phyloP scores from a whole-genome alignment of 2,329 filamentous ascomycete species.

The Ascochyta viciae-villosae region DNA sequence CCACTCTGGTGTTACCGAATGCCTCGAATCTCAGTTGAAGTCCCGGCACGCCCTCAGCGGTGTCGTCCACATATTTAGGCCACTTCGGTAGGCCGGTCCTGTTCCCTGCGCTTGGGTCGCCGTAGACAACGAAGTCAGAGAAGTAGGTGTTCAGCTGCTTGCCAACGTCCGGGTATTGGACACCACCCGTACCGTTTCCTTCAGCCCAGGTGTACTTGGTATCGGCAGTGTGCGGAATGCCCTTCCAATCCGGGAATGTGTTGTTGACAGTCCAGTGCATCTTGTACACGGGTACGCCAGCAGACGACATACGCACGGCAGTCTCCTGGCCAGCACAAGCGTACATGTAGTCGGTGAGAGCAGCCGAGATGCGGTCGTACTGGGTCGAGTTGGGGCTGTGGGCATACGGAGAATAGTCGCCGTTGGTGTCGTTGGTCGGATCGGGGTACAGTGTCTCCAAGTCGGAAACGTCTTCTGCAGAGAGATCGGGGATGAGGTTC shows the following conservation, averaged over 20 bases:
- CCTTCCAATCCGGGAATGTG: slow-evolving; percentile 28
- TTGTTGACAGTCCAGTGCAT: slow-evolving; percentile 31
- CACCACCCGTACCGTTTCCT: slow-evolving; percentile 55
- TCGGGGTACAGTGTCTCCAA: slow-evolving; percentile 37
- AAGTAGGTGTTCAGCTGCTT: slow-evolving; percentile 50
- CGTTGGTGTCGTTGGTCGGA: slow-evolving; percentile 22
- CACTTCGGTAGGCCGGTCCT: slow-evolving; percentile 41
- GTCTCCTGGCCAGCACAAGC: slow-evolving; percentile 57
- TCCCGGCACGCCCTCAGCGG: slow-evolving; percentile 18
- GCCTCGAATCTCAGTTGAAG: slow-evolving; percentile 33
- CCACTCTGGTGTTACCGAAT: slow-evolving; percentile 34
- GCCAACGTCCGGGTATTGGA: slow-evolving; percentile 50
- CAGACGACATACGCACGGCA: slow-evolving; percentile 47
- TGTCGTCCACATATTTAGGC: slow-evolving; percentile 47
- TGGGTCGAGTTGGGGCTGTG: slow-evolving; percentile 54
- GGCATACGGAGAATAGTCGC: slow-evolving; percentile 41
- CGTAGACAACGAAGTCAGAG: slow-evolving; percentile 50
- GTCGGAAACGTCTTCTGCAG: slow-evolving; percentile 22
- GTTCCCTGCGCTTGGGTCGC: slow-evolving; percentile 48
- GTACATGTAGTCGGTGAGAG: slow-evolving; percentile 54
- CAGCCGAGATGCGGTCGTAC: slow-evolving; percentile 53
- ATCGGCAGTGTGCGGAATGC: slow-evolving; percentile 34
- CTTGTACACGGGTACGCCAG: slow-evolving; percentile 41
- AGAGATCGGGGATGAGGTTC: slow-evolving; percentile 32
- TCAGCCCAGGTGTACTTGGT: slow-evolving; percentile 56